phyloP scores from a whole-genome alignment of 2,329 filamentous ascomycete species.

The Leptosphaerulina australis region DNA sequence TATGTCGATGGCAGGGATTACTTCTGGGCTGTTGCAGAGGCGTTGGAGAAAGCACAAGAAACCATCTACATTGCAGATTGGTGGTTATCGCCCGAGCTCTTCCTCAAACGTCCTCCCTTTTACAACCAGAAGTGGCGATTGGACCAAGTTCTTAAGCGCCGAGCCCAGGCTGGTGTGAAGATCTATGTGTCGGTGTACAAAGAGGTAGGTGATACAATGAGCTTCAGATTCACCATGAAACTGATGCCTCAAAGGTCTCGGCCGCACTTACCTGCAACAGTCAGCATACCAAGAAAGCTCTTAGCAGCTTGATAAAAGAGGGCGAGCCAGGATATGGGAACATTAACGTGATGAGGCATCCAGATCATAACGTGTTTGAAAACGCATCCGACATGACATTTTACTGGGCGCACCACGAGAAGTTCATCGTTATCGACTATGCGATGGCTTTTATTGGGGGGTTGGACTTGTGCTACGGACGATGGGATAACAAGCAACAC shows the following conservation, averaged over 20 bases:
- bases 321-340: constrained; percentile 84
- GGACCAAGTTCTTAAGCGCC: constrained; percentile 84
- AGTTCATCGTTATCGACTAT: constrained; percentile 95
- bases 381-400: constrained; percentile 96
- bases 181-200: constrained; percentile 94
- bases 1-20: constrained; percentile 96
- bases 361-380: constrained; percentile 92
- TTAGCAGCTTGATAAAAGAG: constrained; percentile 80
- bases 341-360: constrained; percentile 86
- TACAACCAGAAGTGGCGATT: constrained; percentile 84
- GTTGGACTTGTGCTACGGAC: constrained; percentile 91
- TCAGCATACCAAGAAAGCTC: constrained; percentile 85
- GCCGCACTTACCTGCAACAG: constrained; percentile 83
- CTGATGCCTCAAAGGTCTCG: constrained; percentile 38
- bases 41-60: constrained; percentile 87
- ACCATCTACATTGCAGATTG: constrained; percentile 96
- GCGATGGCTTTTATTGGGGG: constrained; percentile 90
- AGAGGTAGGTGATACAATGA: constrained; percentile 59
- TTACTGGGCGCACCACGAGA: constrained; percentile 98
- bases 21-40: constrained; percentile 88
- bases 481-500: constrained; percentile 90
- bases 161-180: constrained; percentile 90
- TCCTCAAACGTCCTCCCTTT: constrained; percentile 82
- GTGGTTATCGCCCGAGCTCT: constrained; percentile 92
- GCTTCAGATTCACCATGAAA: too few species aligned